Percentiles rank a stretch among this genome's conserved stretches.
Conservation (phyloP, 1,284 basidiomycete genomes). For the Lentinula novae-zelandiae region DNA sequence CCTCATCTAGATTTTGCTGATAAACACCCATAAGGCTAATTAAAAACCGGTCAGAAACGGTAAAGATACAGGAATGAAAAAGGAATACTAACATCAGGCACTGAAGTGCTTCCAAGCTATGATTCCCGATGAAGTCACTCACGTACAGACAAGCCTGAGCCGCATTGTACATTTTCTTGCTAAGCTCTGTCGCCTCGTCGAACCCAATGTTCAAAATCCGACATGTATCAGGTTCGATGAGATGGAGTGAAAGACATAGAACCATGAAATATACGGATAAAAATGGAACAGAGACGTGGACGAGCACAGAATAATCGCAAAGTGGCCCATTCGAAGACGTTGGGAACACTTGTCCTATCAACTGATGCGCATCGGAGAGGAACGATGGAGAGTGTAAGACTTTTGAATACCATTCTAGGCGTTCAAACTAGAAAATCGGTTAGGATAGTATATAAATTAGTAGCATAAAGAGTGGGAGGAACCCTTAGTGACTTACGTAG, state of each 20-base stretch:
- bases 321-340: not conserved
- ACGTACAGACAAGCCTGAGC: constrained; percentile 22
- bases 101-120: constrained; percentile 21
- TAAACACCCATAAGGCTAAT: constrained; percentile 23
- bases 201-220: constrained; percentile 17
- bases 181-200: constrained; percentile 14
- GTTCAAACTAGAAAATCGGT: constrained; percentile 15
- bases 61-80: not conserved
- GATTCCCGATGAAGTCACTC: constrained; percentile 21
- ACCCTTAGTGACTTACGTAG: constrained; percentile 13
- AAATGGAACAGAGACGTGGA: constrained; percentile 15
- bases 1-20: constrained; percentile 24
- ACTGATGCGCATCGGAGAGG: constrained; percentile 7
- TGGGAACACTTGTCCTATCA: constrained; percentile 12
- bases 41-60: not conserved
- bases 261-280: constrained; percentile 23
- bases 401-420: constrained; percentile 23
- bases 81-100: constrained; percentile 19
- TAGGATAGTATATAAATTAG: not conserved
- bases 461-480: not conserved
- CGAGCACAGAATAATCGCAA: not conserved
- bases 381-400: constrained; percentile 20
- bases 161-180: constrained; percentile 22
- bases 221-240: constrained; percentile 20
- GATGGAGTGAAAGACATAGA: constrained; percentile 20